Evolutionary conservation across 441 rosid genomes (phyloP).

Genomic region (Adansonia grandidieri): DNA sequence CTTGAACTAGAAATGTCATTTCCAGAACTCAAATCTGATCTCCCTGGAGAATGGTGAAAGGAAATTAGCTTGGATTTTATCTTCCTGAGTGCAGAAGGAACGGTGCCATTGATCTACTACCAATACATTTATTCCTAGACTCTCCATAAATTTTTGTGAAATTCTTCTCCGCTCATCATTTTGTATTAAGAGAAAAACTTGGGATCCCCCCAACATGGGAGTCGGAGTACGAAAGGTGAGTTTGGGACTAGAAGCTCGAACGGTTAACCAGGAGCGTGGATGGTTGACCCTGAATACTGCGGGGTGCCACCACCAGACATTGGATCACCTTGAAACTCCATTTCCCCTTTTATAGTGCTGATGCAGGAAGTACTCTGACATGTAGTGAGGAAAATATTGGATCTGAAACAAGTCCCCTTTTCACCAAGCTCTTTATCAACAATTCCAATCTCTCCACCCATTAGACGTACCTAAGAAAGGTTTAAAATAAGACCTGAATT

Average conservation of each 20-base stretch:
- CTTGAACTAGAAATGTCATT: constrained; percentile 35
- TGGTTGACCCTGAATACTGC: constrained; percentile 29
- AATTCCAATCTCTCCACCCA: constrained; percentile 82
- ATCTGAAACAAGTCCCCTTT: constrained; percentile 76
- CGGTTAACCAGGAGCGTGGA: constrained; percentile 31
- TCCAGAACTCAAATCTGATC: constrained; percentile 41
- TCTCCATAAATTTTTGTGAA: constrained; percentile 52
- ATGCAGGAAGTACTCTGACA: constrained; percentile 23
- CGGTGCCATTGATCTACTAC: constrained; percentile 45
- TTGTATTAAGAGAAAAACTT: constrained; percentile 59
- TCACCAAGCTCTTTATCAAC: constrained; percentile 56
- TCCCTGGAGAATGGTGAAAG: constrained; percentile 44
- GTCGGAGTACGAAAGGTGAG: constrained; percentile 40
- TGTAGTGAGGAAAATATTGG: constrained; percentile 48
- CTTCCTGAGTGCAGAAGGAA: constrained; percentile 35
- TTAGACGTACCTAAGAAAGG: constrained; percentile 58
- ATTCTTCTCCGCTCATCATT: constrained; percentile 51
- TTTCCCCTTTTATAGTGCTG: constrained; percentile 29
- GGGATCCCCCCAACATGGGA: constrained; percentile 54
- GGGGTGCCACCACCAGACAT: constrained; percentile 10
- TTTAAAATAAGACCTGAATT: not conserved
- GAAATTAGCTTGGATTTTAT: constrained; percentile 44
- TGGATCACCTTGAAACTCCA: constrained; percentile 33
- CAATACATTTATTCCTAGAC: constrained; percentile 53
- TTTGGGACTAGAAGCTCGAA: constrained; percentile 44